Conservation (phyloP, 2,329 filamentous ascomycete genomes). For the Ophiosphaerella narmari region DNA sequence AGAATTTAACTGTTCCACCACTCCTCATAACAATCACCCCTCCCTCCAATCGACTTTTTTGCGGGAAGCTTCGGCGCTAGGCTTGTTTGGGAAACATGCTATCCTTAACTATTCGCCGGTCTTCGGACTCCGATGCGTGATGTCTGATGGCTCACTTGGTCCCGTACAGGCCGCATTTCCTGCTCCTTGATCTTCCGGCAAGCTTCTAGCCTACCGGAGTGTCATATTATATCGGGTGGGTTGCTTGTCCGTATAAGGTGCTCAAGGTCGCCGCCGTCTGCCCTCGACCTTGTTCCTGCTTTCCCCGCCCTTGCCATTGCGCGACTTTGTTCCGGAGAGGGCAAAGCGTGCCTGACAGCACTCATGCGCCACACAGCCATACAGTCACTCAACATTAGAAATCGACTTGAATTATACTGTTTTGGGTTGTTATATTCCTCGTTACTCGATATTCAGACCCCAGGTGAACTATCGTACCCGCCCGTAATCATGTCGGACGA, state of each 20-base stretch:
- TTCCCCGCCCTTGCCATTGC: slow-evolving; percentile 1
- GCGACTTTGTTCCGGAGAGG: background rate
- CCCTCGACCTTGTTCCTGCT: background rate
- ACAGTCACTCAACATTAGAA: too few relatives aligned
- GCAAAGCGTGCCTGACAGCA: too few relatives aligned
- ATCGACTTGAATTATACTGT: too few relatives aligned
- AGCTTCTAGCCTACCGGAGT: background rate
- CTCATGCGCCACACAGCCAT: too few relatives aligned
- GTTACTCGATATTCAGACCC: background rate
- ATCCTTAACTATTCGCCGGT: slow-evolving; percentile 23
- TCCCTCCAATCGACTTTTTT: slow-evolving; percentile 33
- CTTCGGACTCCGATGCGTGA: slow-evolving; percentile 24
- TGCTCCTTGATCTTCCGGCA: background rate
- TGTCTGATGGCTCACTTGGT: background rate
- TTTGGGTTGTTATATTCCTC: background rate
- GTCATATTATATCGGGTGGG: background rate
- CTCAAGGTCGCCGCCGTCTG: background rate
- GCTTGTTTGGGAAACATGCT: slow-evolving; percentile 18
- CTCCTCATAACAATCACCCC: slow-evolving; percentile 4
- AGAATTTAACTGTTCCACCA: slow-evolving; percentile 15
- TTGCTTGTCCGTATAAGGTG: background rate
- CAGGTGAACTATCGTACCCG: background rate
- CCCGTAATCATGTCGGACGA: too few relatives aligned
- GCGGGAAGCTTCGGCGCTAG: slow-evolving; percentile 27
- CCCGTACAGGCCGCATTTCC: background rate